A percentile compares a stretch with the other conserved stretches of the same genome.
Evolutionary conservation across 768 basidiomycete genomes (phyloP).

Genomic region (Cystoderma amianthinum): DNA sequence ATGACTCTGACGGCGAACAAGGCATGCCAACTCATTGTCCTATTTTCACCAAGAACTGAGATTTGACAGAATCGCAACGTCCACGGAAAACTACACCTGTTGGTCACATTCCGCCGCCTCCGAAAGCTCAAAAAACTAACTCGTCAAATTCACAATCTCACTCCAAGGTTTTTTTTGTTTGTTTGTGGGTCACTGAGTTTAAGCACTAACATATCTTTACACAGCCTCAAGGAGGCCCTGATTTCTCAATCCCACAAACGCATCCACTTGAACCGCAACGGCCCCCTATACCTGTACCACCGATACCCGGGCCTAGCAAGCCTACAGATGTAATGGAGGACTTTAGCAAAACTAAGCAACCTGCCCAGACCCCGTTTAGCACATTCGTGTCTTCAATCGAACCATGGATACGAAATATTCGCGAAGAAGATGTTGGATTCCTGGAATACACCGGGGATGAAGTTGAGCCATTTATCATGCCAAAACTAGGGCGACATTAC

Average conservation of each 20-base stretch:
- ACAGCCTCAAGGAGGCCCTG: slow-evolving; percentile 35
- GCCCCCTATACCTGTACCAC: slow-evolving; percentile 55
- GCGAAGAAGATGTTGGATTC: slow-evolving; percentile 95
- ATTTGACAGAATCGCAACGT: slow-evolving; percentile 38
- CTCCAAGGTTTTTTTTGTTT: slow-evolving; percentile 37
- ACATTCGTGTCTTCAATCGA: slow-evolving; percentile 90
- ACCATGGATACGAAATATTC: slow-evolving; percentile 81
- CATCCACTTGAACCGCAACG: slow-evolving; percentile 48
- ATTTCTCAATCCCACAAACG: slow-evolving; percentile 52
- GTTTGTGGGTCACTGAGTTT: slow-evolving; percentile 2
- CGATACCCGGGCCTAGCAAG: slow-evolving; percentile 76
- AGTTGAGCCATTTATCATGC: slow-evolving; percentile 79
- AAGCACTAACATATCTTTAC: slow-evolving; percentile 4
- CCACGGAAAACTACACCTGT: slow-evolving; percentile 52
- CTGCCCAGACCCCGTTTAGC: slow-evolving; percentile 57
- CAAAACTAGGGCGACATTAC: slow-evolving; percentile 84
- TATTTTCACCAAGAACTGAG: slow-evolving; percentile 1
- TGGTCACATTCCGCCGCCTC: slow-evolving; percentile 29
- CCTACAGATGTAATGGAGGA: slow-evolving; percentile 83
- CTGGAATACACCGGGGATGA: slow-evolving; percentile 90
- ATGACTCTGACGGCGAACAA: slow-evolving; percentile 64
- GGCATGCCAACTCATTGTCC: slow-evolving; percentile 25
- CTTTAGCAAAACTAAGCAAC: slow-evolving; percentile 79
- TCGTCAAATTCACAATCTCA: slow-evolving; percentile 32
- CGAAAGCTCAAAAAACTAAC: slow-evolving; percentile 52